A percentile compares a stretch with the other conserved stretches of the same genome.
Conservation (phyloP, 139 green algal genomes). For the Volvox africanus region DNA sequence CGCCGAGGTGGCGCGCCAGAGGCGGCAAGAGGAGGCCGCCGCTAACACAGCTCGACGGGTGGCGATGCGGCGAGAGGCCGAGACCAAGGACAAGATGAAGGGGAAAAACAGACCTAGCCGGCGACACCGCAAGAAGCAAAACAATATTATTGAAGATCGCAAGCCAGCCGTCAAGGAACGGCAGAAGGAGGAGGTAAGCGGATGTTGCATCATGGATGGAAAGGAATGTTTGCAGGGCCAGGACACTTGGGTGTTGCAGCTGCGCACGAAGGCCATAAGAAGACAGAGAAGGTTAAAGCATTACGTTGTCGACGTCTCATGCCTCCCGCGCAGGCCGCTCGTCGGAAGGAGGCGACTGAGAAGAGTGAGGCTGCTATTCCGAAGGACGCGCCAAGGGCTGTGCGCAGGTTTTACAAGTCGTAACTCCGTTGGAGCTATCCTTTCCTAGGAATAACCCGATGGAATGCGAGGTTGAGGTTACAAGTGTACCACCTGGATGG, state of each 20-base stretch:
- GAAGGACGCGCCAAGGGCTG: constrained; percentile 69
- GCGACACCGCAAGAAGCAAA: constrained; percentile 89
- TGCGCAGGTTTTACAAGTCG: constrained; percentile 79
- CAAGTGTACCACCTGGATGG: too few relatives aligned
- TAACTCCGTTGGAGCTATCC: neutral
- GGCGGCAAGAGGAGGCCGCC: constrained; percentile 45
- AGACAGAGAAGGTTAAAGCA: too few relatives aligned
- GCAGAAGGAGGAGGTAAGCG: constrained; percentile 62
- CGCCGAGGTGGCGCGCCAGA: constrained; percentile 79
- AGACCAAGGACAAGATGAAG: constrained; percentile 89
- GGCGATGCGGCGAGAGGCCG: constrained; percentile 41
- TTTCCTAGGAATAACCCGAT: too few relatives aligned
- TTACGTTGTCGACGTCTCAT: neutral
- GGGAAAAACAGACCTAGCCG: constrained; percentile 92
- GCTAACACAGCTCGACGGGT: constrained; percentile 56
- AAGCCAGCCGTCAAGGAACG: constrained; percentile 60
- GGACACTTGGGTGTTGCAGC: too few relatives aligned
- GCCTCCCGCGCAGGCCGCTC: neutral
- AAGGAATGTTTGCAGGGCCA: too few relatives aligned
- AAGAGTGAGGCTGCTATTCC: constrained; percentile 55
- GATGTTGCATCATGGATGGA: neutral
- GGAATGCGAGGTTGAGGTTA: too few relatives aligned
- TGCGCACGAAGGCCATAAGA: too few relatives aligned
- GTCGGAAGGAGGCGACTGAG: constrained; percentile 49
- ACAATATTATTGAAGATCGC: constrained; percentile 91